phyloP scores from a whole-genome alignment of 129 eudicot species.

The Saussurea involucrata region DNA sequence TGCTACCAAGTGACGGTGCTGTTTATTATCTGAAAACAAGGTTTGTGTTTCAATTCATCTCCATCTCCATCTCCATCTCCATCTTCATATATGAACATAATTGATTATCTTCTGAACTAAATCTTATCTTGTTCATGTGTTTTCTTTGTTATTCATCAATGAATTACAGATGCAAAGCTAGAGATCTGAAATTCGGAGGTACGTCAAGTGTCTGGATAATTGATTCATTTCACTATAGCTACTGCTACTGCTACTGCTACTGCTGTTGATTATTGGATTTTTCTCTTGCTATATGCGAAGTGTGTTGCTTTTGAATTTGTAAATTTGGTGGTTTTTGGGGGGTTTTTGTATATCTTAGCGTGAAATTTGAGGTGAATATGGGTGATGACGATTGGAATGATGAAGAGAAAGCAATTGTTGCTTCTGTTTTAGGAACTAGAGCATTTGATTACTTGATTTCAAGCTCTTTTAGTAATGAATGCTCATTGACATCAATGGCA shows the following conservation, averaged over 20 bases:
- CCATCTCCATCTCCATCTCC: not conserved
- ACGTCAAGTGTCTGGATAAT: not conserved
- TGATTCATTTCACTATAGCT: not conserved
- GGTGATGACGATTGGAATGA: conserved; percentile 52
- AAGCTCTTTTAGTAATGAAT: conserved; percentile 60
- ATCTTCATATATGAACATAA: not conserved
- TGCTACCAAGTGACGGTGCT: not conserved
- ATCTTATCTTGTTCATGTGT: not conserved
- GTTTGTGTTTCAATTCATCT: conserved; percentile 14
- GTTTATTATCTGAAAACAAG: conserved; percentile 9
- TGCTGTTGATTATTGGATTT: not conserved
- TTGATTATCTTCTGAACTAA: not conserved
- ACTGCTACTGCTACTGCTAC: not conserved
- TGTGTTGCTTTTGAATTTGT: not conserved
- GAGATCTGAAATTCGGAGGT: not conserved
- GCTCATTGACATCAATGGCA: conserved; percentile 52
- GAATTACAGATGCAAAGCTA: not conserved
- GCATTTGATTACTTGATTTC: conserved; percentile 82
- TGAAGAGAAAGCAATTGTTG: conserved; percentile 75
- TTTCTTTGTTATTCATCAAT: not conserved
- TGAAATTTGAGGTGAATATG: conserved; percentile 46
- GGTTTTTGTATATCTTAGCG: not conserved
- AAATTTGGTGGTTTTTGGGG: conserved; percentile 19
- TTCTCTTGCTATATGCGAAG: not conserved
- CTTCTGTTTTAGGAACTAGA: conserved; percentile 60